Evolutionary conservation across 2,329 filamentous ascomycete genomes (phyloP), one percentile per base, ranked within the genome.

Genomic region (Diaporthe amygdali): DNA sequence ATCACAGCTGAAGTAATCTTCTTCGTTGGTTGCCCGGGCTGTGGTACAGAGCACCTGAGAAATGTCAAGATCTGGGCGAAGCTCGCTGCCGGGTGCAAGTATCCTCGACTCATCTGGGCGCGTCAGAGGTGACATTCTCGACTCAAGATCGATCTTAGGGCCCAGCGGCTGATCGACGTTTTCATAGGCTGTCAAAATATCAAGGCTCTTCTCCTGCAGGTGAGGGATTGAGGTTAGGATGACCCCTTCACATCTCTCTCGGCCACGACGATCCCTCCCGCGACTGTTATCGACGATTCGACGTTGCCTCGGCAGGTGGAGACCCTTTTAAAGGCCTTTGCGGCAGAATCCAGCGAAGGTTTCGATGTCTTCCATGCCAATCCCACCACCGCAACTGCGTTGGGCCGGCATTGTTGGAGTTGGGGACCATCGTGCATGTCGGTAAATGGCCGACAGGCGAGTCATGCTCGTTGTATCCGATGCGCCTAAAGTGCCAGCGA

Each of bases 391-490:
- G 4, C 56, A 47, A 10, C 39, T 63, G 44, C 59, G 20, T 64
- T 49, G 30, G 44, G 44, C 59, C 27, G 44, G 44, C 59, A 64
- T 64, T 44, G 30, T 64, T 44, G 30, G 17, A 3, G 30, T 64
- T 44, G 30, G 17, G 2, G 41, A 27, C 39, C 25, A n/a, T 10
- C n/a, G 30, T 34, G 44, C 59, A 64, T 37, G 41, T 47, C 59
- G 59, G 59, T 25, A 64, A 64, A 64, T 49, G 41, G 41, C 59
- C 59, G 59, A 49, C 44, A 47, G 54, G 59, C 59, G 59, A 64
- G 59, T 63, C 59, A 63, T 63, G 59, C 56, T 22, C 56, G 56
- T 63, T 46, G 56, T 47, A 63, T 47, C 41, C 56, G 41, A 63
- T 47, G 56, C 56, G 27, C n/a, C 59, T 47, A 63, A 63, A 47